Evolutionary conservation across 768 basidiomycete genomes (phyloP), one percentile per base, ranked within the genome.

Genomic region (Harrya chromipes): DNA sequence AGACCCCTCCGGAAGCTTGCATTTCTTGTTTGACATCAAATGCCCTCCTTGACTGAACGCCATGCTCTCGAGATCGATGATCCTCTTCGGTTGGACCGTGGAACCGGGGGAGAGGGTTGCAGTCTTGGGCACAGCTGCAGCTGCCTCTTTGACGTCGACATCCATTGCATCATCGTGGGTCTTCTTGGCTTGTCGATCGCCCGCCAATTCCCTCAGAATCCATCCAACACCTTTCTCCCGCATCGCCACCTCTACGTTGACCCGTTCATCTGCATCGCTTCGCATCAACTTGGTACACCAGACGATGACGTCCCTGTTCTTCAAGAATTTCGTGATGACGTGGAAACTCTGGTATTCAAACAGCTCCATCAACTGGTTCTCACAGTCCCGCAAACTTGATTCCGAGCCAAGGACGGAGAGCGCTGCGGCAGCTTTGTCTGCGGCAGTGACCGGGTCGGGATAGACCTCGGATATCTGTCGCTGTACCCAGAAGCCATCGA

Each of bases 401-500:
- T 95, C 94, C 3, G 92, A 93, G 20, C 84, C 83, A 41, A 97
- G 87, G 61, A 92, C 83, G 46, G 81, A 80, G 46, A 98, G 83
- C 1, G 94, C 93, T 10, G 84, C 72, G 1, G 86, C 73, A 0
- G 97, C 90, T 61, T 98, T 94, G 70, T 92, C 89, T 49, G 93
- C 87, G 3, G 94, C 90, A 14, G 92, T 97, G 60, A 93, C 87
- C 2, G 97, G 90, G 64, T 99, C 97, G 5, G 94, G 80, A 62
- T 97, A 97, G 13, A 93, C 78, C 63, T 91, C 85, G 0, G 90
- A 82, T 43, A 98, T 85, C 51, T 95, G 88, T 1, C 94, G 86
- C 63, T 99, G 97, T 0, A 99, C 91, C 94, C 94, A 99, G 82
- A 98, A 98, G 23, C 83, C 95, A 66, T 99, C 95, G 61, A 99